Conservation (phyloP, 768 basidiomycete species). For the Kwoniella europaea region DNA sequence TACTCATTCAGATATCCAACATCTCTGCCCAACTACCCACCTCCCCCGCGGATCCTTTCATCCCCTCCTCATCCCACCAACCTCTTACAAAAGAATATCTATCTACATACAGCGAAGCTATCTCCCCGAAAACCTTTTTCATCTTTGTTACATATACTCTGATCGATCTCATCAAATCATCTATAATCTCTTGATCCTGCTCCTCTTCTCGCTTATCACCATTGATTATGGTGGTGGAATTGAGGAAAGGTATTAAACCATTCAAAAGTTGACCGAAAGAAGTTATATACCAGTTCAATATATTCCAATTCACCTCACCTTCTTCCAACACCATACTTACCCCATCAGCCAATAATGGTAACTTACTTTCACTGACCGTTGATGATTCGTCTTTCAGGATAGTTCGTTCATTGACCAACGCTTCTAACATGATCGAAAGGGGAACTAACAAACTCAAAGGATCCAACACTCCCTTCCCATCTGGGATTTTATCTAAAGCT, state of each 20-base stretch:
- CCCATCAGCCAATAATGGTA: slow-evolving; percentile 27
- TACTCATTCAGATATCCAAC: too few relatives aligned
- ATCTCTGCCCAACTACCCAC: slow-evolving; percentile 46
- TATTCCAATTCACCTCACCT: slow-evolving; percentile 42
- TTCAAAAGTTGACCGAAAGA: slow-evolving; percentile 32
- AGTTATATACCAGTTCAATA: slow-evolving; percentile 25
- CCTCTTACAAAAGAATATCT: slow-evolving; percentile 43
- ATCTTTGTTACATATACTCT: slow-evolving; percentile 43
- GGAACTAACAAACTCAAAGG: slow-evolving; percentile 35
- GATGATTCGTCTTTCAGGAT: slow-evolving; percentile 18
- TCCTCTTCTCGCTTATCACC: background rate
- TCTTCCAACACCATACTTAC: slow-evolving; percentile 19
- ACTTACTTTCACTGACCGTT: background rate
- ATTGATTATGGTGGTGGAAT: too few relatives aligned
- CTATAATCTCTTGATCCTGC: slow-evolving; percentile 16
- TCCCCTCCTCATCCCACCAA: slow-evolving; percentile 45
- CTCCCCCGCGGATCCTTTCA: slow-evolving; percentile 45
- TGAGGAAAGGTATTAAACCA: slow-evolving; percentile 24
- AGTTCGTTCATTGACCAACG: slow-evolving; percentile 40
- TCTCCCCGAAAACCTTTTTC: slow-evolving; percentile 50
- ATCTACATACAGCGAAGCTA: slow-evolving; percentile 47
- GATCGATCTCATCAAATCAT: slow-evolving; percentile 30
- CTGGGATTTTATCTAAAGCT: background rate
- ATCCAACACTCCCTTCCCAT: slow-evolving; percentile 11
- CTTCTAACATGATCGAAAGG: slow-evolving; percentile 43